Base-by-base conservation (phyloP, 208 protist species). In the Herpetomonas muscarum region DNA sequence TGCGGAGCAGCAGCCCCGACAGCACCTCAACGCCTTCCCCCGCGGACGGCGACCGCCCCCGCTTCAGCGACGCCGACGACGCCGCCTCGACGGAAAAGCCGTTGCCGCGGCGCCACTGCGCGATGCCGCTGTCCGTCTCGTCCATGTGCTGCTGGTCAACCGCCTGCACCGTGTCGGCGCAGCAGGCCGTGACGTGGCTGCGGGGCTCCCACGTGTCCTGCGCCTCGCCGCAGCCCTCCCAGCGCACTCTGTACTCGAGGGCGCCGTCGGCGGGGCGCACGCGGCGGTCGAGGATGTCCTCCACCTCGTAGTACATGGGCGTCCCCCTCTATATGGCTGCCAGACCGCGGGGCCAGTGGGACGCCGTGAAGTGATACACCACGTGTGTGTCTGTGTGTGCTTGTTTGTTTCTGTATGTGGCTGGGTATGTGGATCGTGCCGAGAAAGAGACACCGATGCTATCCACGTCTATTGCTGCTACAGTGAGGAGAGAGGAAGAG, bases 211-310 rank as follows among this genome's bases (percentile, higher is more conserved):
- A 90, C 25, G 77, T 78, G 26, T 69, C 46, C 26, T 56, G 58
- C 21, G 32, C 46, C 17, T 9, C 50, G 13, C 41, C 63, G 37
- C 62, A 59, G 42, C 69, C 74, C 7, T 63, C 60, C 77, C 77
- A 83, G 41, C 66, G 50, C 47, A 84, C 69, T 6, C 57, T 61
- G 60, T 91, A 91, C 73, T 91, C 77, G n/a, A 91, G 26, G 22
- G 61, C 34, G 28, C 84, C 80, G 17, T 76, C 68, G 21, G 74
- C 65, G 0, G 70, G 63, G 64, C 67, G 61, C 26, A 87, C 59
- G 46, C 79, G 76, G 12, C 80, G 73, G 19, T 57, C 70, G 25
- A 32, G 32, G 25, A 90, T 59, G n/a, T 48, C 48, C n/a, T 44
- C 54, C n/a, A 80, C 76, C 32, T 63, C 52, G 55, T 81, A 72